Percentiles rank a stretch among this genome's conserved stretches.
These are phyloP conservation scores for Penicillium oxalicum DNA, from an alignment of 2,329 filamentous ascomycete genomes.

Conservation along the genomic window DNA sequence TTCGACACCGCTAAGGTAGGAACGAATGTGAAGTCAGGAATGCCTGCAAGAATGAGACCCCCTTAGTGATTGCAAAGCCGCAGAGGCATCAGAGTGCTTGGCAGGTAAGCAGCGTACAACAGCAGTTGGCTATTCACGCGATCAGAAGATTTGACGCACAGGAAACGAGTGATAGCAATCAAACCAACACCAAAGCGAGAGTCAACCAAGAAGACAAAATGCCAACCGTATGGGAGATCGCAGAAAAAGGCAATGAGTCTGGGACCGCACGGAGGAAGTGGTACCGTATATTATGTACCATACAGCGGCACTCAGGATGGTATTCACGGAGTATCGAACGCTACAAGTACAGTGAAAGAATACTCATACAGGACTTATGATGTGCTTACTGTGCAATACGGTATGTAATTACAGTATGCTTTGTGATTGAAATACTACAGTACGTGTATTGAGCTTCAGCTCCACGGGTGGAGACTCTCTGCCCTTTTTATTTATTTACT, in stretches of 20 bases:
- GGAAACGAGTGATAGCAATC: constrained; percentile 1
- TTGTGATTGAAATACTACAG: too few relatives aligned
- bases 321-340: background rate
- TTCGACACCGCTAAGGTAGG: constrained; percentile 6
- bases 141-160: background rate
- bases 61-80: constrained; percentile 9
- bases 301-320: background rate
- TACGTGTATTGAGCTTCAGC: too few relatives aligned
- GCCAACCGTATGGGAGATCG: background rate
- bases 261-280: background rate
- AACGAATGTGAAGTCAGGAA: constrained; percentile 17
- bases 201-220: constrained; percentile 1
- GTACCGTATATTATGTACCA: background rate
- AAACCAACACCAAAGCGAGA: background rate
- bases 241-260: constrained; percentile 5
- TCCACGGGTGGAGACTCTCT: too few relatives aligned
- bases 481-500: too few relatives aligned
- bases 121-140: background rate
- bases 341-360: too few relatives aligned
- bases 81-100: too few relatives aligned
- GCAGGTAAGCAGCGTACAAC: background rate
- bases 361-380: too few relatives aligned
- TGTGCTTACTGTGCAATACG: too few relatives aligned
- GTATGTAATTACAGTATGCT: too few relatives aligned
- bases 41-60: constrained; percentile 13